phyloP scores from a whole-genome alignment of 2,329 filamentous ascomycete species.

The Sporothrix luriei region DNA sequence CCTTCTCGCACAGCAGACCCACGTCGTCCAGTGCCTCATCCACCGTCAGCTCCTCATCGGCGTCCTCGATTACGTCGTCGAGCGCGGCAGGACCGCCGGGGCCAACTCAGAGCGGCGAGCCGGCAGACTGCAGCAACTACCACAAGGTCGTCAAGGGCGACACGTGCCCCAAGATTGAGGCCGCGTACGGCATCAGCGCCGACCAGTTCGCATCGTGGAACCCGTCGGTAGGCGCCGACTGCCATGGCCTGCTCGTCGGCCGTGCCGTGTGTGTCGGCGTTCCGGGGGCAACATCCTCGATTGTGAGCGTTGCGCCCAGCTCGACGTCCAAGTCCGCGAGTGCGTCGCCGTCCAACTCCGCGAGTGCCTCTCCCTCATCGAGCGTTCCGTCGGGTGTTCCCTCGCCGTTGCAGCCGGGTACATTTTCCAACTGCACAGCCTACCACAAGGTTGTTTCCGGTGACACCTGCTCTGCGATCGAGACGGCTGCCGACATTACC shows the following conservation, averaged over 20 bases:
- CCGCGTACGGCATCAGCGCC: conserved; percentile 1
- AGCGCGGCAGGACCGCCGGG: conserved; percentile 4
- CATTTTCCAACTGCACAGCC: conserved; percentile 29
- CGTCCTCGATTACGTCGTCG: too few species aligned
- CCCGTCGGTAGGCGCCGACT: conserved; percentile 21
- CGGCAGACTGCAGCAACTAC: conserved; percentile 27
- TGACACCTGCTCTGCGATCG: conserved; percentile 30
- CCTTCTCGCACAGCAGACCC: conserved; percentile 18
- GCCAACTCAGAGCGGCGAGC: conserved; percentile 23
- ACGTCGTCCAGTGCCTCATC: not conserved
- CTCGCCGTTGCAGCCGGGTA: conserved; percentile 29
- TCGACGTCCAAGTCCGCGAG: not conserved
- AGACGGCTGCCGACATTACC: conserved; percentile 23
- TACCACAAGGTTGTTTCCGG: conserved; percentile 30
- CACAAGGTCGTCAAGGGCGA: conserved; percentile 28
- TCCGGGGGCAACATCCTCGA: not conserved
- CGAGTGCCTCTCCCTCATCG: not conserved
- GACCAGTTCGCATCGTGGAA: conserved; percentile 30
- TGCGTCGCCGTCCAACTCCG: not conserved
- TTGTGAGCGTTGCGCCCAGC: too few species aligned
- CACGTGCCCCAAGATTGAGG: conserved; percentile 27
- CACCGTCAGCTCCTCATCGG: conserved; percentile 12
- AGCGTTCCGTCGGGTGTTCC: not conserved
- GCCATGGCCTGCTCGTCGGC: conserved; percentile 29
- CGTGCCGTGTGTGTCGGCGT: conserved; percentile 32